Conservation (phyloP, 1,139 yeast genomes). For the Wickerhamomyces sp. region DNA sequence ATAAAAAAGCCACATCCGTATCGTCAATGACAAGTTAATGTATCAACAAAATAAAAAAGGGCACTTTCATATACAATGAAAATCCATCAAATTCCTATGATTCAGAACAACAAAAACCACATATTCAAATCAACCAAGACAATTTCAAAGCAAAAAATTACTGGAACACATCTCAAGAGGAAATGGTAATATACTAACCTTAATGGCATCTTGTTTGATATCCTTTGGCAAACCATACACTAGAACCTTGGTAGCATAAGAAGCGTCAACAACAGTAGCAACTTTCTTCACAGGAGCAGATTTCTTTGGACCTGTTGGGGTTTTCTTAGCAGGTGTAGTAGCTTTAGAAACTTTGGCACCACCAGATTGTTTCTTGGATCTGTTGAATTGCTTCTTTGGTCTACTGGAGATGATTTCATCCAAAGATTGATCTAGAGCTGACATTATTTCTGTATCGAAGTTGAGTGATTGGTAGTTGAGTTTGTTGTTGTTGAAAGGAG, state of each 20-base stretch:
- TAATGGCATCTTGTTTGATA: constrained; percentile 69
- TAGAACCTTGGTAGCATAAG: constrained; percentile 66
- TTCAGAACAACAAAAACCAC: neutral
- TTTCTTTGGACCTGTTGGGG: constrained; percentile 9
- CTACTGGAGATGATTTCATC: constrained; percentile 86
- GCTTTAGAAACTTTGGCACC: constrained; percentile 18
- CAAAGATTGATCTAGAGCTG: constrained; percentile 83
- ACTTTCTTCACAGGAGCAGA: neutral
- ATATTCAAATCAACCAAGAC: neutral
- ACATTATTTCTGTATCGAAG: constrained; percentile 36
- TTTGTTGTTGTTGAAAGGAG: neutral
- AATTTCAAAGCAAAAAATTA: neutral
- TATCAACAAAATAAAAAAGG: neutral
- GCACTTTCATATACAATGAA: neutral
- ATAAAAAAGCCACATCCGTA: too few species aligned
- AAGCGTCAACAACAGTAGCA: constrained; percentile 38
- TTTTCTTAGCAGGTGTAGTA: constrained; percentile 18
- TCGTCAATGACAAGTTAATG: constrained; percentile 2
- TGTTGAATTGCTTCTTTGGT: constrained; percentile 39
- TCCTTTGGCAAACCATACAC: constrained; percentile 78
- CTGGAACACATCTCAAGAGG: neutral
- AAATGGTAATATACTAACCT: constrained; percentile 53
- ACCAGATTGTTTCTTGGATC: constrained; percentile 23
- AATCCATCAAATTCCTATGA: too few species aligned
- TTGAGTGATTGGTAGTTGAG: neutral